Evolutionary conservation across 306 rosid species (phyloP), one percentile per base, ranked within the genome.

Genomic region (Cucumis melo): DNA sequence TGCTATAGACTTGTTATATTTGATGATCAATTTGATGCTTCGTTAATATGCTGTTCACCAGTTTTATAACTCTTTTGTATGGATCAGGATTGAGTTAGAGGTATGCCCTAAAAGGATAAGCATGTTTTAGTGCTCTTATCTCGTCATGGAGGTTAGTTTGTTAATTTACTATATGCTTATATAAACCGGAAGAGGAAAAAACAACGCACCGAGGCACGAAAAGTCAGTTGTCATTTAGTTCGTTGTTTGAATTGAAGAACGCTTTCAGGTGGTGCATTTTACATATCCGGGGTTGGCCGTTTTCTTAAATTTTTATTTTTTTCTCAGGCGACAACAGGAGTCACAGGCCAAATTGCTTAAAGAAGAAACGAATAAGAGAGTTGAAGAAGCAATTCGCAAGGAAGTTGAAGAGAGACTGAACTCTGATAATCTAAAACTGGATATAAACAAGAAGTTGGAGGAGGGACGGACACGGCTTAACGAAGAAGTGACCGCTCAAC

Each of bases 21-120:
- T 95, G 99, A 92, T 95, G 91, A 88, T 89, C 97, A 87, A 90
- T 88, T 88, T 90, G 91, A 92, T 92, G 93, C 93, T 80, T 83
- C 92, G 85, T 95, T 92, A 90, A 86, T 89, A 93, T 88, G 88
- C 97, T 90, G 91, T 95, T 92, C 93, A 86, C 91, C 98, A 90
- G 91, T 92, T 92, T 88, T 92, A 92, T 83, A 84, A 88, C 90
- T 87, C 96, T 85, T 89, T 87, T 95, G 91, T 92, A 90, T 90
- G 96, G 99, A 95, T 95, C 98, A 83, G 98, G 91, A 90, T 92
- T 87, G 90, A 61, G 78, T 85, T 89, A 95, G 99, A 90, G 99
- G 99, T 92, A 90, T 92, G 97, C 96, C 93, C 90, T 92, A 86
- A 90, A 89, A 89, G 99, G 88, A 86, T 91, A 87, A 90, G 89